A percentile compares a stretch with the other conserved stretches of the same genome.
These are phyloP conservation scores for Heliosperma pusillum DNA, from an alignment of 148 eudicot species.

Conservation along the genomic window DNA sequence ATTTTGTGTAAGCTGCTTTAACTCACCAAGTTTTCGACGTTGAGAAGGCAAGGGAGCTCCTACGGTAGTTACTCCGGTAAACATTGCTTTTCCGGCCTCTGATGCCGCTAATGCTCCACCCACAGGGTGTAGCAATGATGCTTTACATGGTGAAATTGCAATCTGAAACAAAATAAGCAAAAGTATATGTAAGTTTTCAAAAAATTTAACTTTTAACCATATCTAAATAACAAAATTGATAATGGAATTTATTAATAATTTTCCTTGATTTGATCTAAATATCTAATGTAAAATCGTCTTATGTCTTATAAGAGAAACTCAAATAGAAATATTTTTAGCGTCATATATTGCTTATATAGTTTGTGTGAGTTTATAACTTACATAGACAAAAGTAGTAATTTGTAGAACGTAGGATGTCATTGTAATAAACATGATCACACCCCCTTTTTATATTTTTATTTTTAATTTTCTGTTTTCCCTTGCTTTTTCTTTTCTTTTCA, in stretches of 20 bases:
- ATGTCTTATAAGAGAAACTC: not conserved
- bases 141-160: conserved; percentile 5
- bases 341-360: not conserved
- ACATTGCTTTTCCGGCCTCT: conserved; percentile 1
- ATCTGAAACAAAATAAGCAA: not conserved
- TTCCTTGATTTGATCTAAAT: not conserved
- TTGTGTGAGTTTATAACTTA: not conserved
- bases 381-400: not conserved
- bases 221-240: not conserved
- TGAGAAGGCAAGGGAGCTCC: not conserved
- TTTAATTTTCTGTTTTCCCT: not conserved
- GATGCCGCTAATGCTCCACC: not conserved
- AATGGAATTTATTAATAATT: too few relatives aligned
- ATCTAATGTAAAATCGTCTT: not conserved
- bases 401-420: conserved; percentile 12
- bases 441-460: not conserved
- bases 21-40: conserved; percentile 4
- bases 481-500: not conserved
- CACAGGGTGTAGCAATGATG: conserved; percentile 7
- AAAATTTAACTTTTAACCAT: not conserved
- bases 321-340: not conserved
- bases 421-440: not conserved
- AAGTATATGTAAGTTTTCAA: not conserved
- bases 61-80: not conserved
- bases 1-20: not conserved